Percentiles rank a stretch among this genome's conserved stretches.
phyloP scores from a whole-genome alignment of 1,139 yeast genomes.

The Sugiyamaella neomexicana region DNA sequence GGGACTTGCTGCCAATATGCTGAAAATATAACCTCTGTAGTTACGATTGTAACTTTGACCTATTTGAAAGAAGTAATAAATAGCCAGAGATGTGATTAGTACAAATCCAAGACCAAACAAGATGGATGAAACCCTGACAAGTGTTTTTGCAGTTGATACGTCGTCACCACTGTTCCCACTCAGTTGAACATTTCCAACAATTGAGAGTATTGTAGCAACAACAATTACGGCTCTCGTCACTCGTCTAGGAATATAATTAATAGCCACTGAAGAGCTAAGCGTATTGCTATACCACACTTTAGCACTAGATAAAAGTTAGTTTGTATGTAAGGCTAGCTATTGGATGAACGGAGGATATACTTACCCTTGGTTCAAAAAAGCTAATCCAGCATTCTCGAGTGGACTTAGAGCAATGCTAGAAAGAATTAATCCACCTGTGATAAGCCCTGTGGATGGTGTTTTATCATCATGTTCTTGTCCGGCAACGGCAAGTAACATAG shows the following conservation, averaged over 20 bases:
- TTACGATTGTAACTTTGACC: slow-evolving; percentile 17
- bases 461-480: slow-evolving; percentile 12
- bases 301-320: slow-evolving; percentile 4
- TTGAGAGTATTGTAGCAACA: slow-evolving; percentile 17
- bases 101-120: slow-evolving; percentile 17
- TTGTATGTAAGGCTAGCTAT: background rate
- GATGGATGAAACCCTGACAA: slow-evolving; percentile 18
- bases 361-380: slow-evolving; percentile 19
- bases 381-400: slow-evolving; percentile 21
- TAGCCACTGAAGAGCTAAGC: background rate
- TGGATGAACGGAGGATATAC: background rate
- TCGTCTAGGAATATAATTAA: slow-evolving; percentile 4
- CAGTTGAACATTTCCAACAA: slow-evolving; percentile 19
- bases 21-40: slow-evolving; percentile 16
- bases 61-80: slow-evolving; percentile 1
- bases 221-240: slow-evolving; percentile 11
- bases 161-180: slow-evolving; percentile 2
- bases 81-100: slow-evolving; percentile 15
- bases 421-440: slow-evolving; percentile 21
- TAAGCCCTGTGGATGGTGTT: slow-evolving; percentile 18
- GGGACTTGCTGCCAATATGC: slow-evolving; percentile 15
- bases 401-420: slow-evolving; percentile 24
- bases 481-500: slow-evolving; percentile 19
- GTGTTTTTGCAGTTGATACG: slow-evolving; percentile 8
- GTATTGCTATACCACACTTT: background rate